Percentiles rank a stretch among this genome's conserved stretches.
Conservation (phyloP, 257 asterid genomes). For the Jasminum sambac region DNA sequence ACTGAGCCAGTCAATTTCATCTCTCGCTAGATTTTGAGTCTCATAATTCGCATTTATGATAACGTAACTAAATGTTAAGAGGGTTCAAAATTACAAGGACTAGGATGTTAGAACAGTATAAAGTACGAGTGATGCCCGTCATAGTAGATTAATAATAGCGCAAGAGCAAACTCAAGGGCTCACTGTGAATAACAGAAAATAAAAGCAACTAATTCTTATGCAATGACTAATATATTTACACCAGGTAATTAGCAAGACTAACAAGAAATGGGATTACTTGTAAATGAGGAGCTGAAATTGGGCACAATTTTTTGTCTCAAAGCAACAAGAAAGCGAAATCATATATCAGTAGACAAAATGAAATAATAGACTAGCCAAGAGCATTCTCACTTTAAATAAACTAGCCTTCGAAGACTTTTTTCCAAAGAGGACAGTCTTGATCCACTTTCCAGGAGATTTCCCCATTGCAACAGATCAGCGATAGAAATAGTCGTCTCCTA, state of each 20-base stretch:
- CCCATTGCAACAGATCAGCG: slow-evolving; percentile 58
- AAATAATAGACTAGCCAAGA: slow-evolving; percentile 1
- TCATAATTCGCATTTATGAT: background rate
- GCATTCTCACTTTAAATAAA: slow-evolving; percentile 65
- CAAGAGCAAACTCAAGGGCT: background rate
- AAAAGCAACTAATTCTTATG: background rate
- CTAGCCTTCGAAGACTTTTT: slow-evolving; percentile 75
- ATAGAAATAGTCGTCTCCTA: slow-evolving; percentile 30
- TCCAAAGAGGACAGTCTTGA: slow-evolving; percentile 90
- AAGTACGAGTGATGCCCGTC: background rate
- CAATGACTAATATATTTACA: background rate
- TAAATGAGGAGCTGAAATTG: slow-evolving; percentile 3
- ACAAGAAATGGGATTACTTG: background rate
- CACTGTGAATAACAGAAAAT: background rate
- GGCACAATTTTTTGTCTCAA: background rate
- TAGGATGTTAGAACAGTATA: background rate
- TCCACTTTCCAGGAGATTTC: slow-evolving; percentile 97
- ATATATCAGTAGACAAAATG: background rate
- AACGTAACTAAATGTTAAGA: background rate
- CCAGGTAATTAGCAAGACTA: background rate
- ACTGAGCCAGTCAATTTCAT: background rate
- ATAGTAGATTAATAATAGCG: background rate
- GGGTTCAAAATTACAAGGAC: background rate
- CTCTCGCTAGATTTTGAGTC: background rate
- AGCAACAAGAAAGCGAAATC: slow-evolving; percentile 1